A percentile compares a stretch with the other conserved stretches of the same genome.
These are phyloP conservation scores for Dendrothele bispora DNA, from an alignment of 768 basidiomycete genomes.

Conservation along the genomic window DNA sequence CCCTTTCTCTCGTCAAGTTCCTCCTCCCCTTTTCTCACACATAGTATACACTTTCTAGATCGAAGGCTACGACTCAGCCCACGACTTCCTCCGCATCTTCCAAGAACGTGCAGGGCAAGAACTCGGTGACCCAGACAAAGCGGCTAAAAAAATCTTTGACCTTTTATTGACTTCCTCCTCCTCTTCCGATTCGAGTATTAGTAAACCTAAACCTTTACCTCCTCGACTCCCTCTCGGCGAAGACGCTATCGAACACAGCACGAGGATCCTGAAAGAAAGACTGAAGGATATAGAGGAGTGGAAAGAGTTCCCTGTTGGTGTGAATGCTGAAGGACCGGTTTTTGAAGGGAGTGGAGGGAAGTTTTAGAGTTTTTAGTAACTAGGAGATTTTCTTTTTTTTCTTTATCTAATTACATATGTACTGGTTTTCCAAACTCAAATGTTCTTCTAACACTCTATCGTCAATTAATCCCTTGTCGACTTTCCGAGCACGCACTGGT, in stretches of 20 bases:
- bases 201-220: constrained; percentile 9
- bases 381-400: too few relatives aligned
- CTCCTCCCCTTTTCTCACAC: background rate
- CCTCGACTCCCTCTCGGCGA: constrained; percentile 9
- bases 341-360: too few relatives aligned
- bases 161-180: too few relatives aligned
- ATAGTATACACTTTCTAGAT: too few relatives aligned
- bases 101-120: constrained; percentile 8
- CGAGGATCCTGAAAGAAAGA: background rate
- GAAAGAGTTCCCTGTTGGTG: constrained; percentile 4
- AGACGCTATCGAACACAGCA: background rate
- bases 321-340: constrained; percentile 7
- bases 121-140: constrained; percentile 14
- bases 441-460: too few relatives aligned
- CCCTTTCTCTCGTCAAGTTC: background rate
- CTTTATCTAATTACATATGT: too few relatives aligned
- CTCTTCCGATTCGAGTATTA: background rate
- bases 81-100: constrained; percentile 7
- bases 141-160: constrained; percentile 11
- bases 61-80: constrained; percentile 9
- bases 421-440: too few relatives aligned
- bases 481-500: too few relatives aligned
- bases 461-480: too few relatives aligned
- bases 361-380: too few relatives aligned
- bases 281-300: constrained; percentile 11